Conservation (phyloP, 805 yeast species). For the Saccharomycopsis sp. region DNA sequence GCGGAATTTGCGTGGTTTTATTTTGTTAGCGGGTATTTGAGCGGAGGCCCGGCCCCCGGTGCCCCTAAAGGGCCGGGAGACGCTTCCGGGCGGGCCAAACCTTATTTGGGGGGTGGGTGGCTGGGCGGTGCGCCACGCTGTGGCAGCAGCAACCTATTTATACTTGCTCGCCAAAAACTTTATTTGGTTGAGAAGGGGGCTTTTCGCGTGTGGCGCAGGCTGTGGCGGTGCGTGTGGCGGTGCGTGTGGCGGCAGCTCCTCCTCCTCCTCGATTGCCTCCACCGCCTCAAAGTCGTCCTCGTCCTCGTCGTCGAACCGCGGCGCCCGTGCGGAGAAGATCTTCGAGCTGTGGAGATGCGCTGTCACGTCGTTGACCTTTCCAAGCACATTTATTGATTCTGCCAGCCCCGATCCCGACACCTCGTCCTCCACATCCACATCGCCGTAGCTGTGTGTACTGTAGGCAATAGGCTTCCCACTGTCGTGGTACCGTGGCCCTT, state of each 20-base stretch:
- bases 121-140: neutral
- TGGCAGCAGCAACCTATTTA: neutral
- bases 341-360: constrained; percentile 12
- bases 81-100: no score
- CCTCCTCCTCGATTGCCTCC: neutral
- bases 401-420: neutral
- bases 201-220: neutral
- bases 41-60: no score
- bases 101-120: neutral
- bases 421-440: neutral
- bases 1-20: neutral
- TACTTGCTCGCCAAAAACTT: constrained; percentile 11
- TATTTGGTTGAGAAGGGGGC: constrained; percentile 7
- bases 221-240: constrained; percentile 1
- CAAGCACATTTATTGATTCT: neutral
- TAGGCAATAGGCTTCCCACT: neutral
- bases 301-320: constrained; percentile 14
- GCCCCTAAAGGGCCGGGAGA: no score
- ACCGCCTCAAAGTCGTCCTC: constrained; percentile 3
- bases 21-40: neutral
- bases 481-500: neutral
- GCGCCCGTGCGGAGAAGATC: constrained; percentile 11
- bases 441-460: neutral
- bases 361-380: neutral
- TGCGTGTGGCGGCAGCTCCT: neutral